Percentiles rank a stretch among this genome's conserved stretches.
Conservation (phyloP, 805 yeast genomes). For the Komagataella pseudopastoris region DNA sequence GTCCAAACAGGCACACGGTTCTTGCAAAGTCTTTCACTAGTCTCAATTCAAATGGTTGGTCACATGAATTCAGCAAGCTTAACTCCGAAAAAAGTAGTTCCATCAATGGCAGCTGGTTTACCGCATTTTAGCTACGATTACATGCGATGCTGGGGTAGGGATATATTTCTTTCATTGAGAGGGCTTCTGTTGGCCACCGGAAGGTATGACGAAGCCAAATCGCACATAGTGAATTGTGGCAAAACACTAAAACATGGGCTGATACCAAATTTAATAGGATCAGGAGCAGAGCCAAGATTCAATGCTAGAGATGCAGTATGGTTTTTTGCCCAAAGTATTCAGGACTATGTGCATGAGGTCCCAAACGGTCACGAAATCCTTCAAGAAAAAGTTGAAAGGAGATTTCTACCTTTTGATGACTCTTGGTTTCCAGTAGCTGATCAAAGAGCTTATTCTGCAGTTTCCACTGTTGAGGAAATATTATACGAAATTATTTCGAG, state of each 20-base stretch:
- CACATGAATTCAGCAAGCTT: constrained; percentile 61
- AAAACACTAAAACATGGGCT: constrained; percentile 88
- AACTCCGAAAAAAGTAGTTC: constrained; percentile 43
- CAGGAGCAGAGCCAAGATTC: constrained; percentile 87
- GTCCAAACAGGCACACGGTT: constrained; percentile 56
- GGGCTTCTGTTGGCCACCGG: constrained; percentile 74
- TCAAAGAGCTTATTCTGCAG: constrained; percentile 62
- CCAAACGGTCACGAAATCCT: constrained; percentile 61
- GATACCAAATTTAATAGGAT: constrained; percentile 85
- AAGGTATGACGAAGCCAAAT: constrained; percentile 64
- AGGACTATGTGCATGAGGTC: constrained; percentile 57
- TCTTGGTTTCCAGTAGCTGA: constrained; percentile 57
- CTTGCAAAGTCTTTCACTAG: constrained; percentile 65
- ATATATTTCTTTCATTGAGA: constrained; percentile 76
- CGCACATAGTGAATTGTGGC: constrained; percentile 79
- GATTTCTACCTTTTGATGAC: constrained; percentile 80
- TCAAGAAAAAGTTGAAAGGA: constrained; percentile 58
- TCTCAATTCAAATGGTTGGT: constrained; percentile 83
- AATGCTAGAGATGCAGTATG: constrained; percentile 96
- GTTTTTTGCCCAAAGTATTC: constrained; percentile 85
- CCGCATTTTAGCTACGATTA: constrained; percentile 87
- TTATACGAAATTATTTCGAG: constrained; percentile 74
- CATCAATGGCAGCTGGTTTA: constrained; percentile 88
- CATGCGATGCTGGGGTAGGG: constrained; percentile 99
- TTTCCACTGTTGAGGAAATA: constrained; percentile 59